Evolutionary conservation across 177 flowering plant species (phyloP).

Genomic region (Tripterygium wilfordii): DNA sequence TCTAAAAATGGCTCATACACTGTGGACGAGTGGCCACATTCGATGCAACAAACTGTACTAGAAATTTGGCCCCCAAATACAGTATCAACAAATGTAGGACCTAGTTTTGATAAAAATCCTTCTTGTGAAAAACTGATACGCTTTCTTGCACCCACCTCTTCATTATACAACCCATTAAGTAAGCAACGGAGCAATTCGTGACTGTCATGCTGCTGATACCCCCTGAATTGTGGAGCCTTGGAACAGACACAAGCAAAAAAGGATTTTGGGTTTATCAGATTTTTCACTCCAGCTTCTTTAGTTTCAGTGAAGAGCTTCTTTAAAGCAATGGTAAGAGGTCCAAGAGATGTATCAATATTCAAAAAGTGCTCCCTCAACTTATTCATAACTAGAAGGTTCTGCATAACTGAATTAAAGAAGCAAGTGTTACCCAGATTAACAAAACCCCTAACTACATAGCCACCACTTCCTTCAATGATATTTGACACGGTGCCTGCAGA

Average conservation of each 20-base stretch:
- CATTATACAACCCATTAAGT: conserved; percentile 70
- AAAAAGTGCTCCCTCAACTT: conserved; percentile 46
- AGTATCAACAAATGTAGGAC: conserved; percentile 58
- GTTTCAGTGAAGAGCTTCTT: conserved; percentile 73
- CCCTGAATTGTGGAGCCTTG: conserved; percentile 86
- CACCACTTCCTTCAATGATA: conserved; percentile 23
- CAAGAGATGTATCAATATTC: conserved; percentile 38
- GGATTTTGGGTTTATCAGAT: conserved; percentile 59
- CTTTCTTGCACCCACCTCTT: conserved; percentile 52
- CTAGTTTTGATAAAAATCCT: conserved; percentile 12
- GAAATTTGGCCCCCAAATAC: conserved; percentile 86
- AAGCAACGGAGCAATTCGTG: conserved; percentile 88
- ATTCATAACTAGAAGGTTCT: conserved; percentile 72
- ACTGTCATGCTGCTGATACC: conserved; percentile 93
- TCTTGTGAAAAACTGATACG: conserved; percentile 18
- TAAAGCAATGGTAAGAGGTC: conserved; percentile 61
- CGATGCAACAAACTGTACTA: conserved; percentile 74
- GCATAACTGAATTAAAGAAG: conserved; percentile 87
- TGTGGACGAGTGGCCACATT: conserved; percentile 77
- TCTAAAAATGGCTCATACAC: conserved; percentile 86
- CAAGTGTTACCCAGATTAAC: conserved; percentile 87
- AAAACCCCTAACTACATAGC: conserved; percentile 62
- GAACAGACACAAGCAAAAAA: conserved; percentile 69
- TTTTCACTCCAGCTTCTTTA: conserved; percentile 33
- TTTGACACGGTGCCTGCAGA: conserved; percentile 16